Base-by-base conservation (phyloP, 306 rosid species). In the Arachis hypogaea region DNA sequence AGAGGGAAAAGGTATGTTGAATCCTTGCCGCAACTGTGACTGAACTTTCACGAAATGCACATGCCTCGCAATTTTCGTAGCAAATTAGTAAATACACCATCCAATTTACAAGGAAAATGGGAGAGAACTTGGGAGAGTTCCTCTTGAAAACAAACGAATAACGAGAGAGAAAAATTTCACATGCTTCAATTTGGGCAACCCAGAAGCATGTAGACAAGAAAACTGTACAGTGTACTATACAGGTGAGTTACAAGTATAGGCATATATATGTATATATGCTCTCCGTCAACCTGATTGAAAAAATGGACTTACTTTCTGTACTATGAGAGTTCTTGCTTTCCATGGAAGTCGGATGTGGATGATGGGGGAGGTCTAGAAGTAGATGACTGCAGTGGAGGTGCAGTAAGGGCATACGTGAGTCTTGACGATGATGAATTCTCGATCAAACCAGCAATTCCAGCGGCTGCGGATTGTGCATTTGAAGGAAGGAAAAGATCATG, bases 401-500 rank as follows among this genome's bases (percentile, higher is more conserved):
- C 97, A 49, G 99, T 57, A 49, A 94, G 94, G 64, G 97, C 92
- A 49, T 92, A 80, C 8, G 96, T 85, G 75, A 94, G 88, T 72
- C 96, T 82, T 5, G 99, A 90, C 0, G 96, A 93, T 1, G 98
- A 89, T 72, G 99, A 89, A 70, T 80, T 94, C 80, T 94, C 99
- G 2, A 94, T 92, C 67, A 94, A 84, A 75, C 99, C 99, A 57
- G 99, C 99, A 63, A 94, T 90, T 66, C 99, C 99, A 11, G 99
- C 99, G 5, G 96, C 96, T 47, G 99, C 99, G 14, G 97, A 94
- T 81, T 92, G 99, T 74, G 99, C 99, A 72, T 92, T 94, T 63
- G 99, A 94, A 63, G 99, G 99, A 64, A 94, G 94, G 91, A 94
- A 94, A 69, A 94, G 96, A 66, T 94, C 99, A 60, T 94, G 99